Percentiles rank a stretch among this genome's conserved stretches.
phyloP scores from a whole-genome alignment of 495 filamentous ascomycete species.

The Xylaria scruposa region DNA sequence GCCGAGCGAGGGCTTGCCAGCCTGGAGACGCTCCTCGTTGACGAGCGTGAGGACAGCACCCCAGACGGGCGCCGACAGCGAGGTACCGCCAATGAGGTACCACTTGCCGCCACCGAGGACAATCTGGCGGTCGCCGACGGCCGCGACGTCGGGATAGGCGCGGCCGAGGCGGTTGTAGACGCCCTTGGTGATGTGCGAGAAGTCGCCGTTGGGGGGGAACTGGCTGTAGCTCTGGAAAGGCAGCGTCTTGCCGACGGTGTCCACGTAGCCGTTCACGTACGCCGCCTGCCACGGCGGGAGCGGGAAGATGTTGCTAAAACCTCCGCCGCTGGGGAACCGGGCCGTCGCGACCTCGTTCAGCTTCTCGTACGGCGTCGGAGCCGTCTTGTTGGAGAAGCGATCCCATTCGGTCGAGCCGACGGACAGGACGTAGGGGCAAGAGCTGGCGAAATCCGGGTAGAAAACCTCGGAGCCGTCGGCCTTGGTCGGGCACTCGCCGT shows the following conservation, averaged over 20 bases:
- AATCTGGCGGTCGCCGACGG: constrained; percentile 65
- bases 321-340: constrained; percentile 64
- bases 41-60: constrained; percentile 66
- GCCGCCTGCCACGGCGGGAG: constrained; percentile 63
- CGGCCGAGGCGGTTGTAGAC: constrained; percentile 64
- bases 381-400: constrained; percentile 24
- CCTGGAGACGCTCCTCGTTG: constrained; percentile 66
- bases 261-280: constrained; percentile 62
- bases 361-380: constrained; percentile 34
- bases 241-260: constrained; percentile 43
- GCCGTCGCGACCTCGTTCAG: constrained; percentile 51
- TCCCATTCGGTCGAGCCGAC: constrained; percentile 42
- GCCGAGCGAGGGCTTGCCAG: constrained; percentile 56
- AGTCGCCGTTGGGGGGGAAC: constrained; percentile 33
- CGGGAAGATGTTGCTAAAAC: constrained; percentile 72
- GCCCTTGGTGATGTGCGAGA: constrained; percentile 43
- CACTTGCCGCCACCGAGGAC: constrained; percentile 53
- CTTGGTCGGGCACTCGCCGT: constrained; percentile 46
- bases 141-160: constrained; percentile 70
- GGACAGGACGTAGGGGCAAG: constrained; percentile 47
- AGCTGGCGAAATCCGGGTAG: constrained; percentile 35
- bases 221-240: constrained; percentile 31
- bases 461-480: constrained; percentile 34
- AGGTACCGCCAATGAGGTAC: constrained; percentile 59
- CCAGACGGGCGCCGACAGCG: constrained; percentile 63